Percentiles rank a stretch among this genome's conserved stretches.
These are phyloP conservation scores for Glarea lozoyensis DNA, from an alignment of 495 filamentous ascomycete genomes.

Conservation along the genomic window DNA sequence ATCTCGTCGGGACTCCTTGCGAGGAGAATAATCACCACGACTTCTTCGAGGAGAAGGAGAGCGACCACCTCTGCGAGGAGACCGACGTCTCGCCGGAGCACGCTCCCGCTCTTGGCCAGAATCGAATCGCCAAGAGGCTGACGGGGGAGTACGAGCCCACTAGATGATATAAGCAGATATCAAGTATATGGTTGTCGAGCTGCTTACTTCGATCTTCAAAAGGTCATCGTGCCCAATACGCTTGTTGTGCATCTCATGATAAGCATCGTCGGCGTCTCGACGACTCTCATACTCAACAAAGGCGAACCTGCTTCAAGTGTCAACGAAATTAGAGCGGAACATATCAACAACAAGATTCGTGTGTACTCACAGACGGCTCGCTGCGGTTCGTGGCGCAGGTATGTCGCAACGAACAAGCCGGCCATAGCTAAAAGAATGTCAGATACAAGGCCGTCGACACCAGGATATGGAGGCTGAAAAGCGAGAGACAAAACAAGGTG, in stretches of 20 bases:
- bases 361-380: slow-evolving; percentile 80
- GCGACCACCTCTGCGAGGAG: slow-evolving; percentile 71
- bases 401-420: slow-evolving; percentile 98
- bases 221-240: slow-evolving; percentile 92
- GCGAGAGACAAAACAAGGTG: slow-evolving; percentile 8
- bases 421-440: slow-evolving; percentile 63
- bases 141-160: slow-evolving; percentile 98
- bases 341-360: slow-evolving; percentile 17
- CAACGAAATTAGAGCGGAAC: slow-evolving; percentile 22
- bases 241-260: slow-evolving; percentile 99
- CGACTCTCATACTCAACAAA: slow-evolving; percentile 99
- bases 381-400: slow-evolving; percentile 85
- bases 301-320: slow-evolving; percentile 62
- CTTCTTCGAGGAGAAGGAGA: slow-evolving; percentile 58
- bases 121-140: slow-evolving; percentile 97
- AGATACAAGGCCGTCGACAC: slow-evolving; percentile 1
- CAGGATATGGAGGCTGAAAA: slow-evolving; percentile 16
- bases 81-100: slow-evolving; percentile 48
- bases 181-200: slow-evolving; percentile 1
- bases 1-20: slow-evolving; percentile 83
- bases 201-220: slow-evolving; percentile 89
- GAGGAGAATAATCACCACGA: slow-evolving; percentile 76
- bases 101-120: slow-evolving; percentile 70
- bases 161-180: slow-evolving; percentile 27
- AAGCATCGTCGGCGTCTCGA: slow-evolving; percentile 97